Conservation (phyloP, 129 eudicot species). For the Saposhnikovia divaricata region DNA sequence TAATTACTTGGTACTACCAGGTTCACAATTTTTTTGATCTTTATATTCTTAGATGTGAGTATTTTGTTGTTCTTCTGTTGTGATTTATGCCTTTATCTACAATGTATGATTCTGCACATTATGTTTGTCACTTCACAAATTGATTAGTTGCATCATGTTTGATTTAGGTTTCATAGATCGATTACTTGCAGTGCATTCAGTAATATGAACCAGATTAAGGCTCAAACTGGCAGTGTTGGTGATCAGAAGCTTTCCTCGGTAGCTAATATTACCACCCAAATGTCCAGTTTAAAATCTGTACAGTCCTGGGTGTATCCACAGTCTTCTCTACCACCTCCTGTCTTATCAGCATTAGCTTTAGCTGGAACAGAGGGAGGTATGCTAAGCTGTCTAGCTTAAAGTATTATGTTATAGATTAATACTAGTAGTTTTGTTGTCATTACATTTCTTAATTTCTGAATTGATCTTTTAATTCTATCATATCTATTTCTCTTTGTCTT, state of each 20-base stretch:
- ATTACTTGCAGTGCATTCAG: conserved; percentile 38
- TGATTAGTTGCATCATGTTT: conserved; percentile 6
- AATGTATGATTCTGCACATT: background rate
- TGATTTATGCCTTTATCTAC: background rate
- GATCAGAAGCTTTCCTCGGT: conserved; percentile 18
- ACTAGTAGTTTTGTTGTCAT: conserved; percentile 8
- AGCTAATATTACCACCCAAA: conserved; percentile 23
- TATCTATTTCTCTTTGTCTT: background rate
- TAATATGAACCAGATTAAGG: conserved; percentile 21
- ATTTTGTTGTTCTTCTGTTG: background rate
- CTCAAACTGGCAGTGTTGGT: conserved; percentile 19
- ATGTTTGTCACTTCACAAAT: background rate
- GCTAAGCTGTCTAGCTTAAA: background rate
- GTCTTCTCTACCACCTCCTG: conserved; percentile 65
- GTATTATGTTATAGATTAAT: background rate
- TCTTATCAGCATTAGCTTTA: conserved; percentile 61
- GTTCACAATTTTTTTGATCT: background rate
- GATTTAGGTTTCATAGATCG: conserved; percentile 76
- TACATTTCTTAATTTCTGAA: background rate
- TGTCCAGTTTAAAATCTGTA: conserved; percentile 24
- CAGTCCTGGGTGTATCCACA: conserved; percentile 95
- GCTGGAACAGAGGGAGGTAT: conserved; percentile 63
- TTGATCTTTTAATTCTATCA: background rate
- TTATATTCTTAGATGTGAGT: background rate
- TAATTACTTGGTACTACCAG: background rate